A percentile compares a stretch with the other conserved stretches of the same genome.
Evolutionary conservation across 1,284 basidiomycete genomes (phyloP).

Genomic region (Cryptococcus depauperatus): DNA sequence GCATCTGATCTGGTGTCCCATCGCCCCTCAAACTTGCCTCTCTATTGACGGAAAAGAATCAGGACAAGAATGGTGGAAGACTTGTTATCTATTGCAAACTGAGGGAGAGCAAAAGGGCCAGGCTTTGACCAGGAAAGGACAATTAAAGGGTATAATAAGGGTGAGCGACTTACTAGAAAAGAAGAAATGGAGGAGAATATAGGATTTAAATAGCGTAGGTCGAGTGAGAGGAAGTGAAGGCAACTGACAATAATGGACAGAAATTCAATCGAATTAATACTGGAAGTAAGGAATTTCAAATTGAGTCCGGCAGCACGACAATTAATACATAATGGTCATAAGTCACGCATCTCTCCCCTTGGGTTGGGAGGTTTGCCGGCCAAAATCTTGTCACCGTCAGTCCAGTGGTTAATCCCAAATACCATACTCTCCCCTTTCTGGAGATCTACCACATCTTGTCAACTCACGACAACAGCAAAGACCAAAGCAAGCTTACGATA

Average conservation of each 20-base stretch:
- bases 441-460: not conserved
- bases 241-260: not conserved
- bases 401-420: constrained; percentile 11
- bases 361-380: not conserved
- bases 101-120: too few species aligned
- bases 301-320: too few species aligned
- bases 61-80: constrained; percentile 12
- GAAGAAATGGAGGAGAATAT: constrained; percentile 19
- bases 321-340: too few species aligned
- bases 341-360: constrained; percentile 1
- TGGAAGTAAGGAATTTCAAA: not conserved
- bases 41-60: too few species aligned
- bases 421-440: not conserved
- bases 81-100: too few species aligned
- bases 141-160: constrained; percentile 11
- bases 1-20: constrained; percentile 37
- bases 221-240: not conserved
- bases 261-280: not conserved
- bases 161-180: constrained; percentile 24
- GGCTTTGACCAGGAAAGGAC: too few species aligned
- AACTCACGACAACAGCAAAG: not conserved
- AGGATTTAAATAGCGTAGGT: not conserved
- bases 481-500: constrained; percentile 3
- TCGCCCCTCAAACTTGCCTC: constrained; percentile 22
- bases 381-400: constrained; percentile 6